Evolutionary conservation across 495 filamentous ascomycete species (phyloP).

Genomic region (Copromyces sp.): DNA sequence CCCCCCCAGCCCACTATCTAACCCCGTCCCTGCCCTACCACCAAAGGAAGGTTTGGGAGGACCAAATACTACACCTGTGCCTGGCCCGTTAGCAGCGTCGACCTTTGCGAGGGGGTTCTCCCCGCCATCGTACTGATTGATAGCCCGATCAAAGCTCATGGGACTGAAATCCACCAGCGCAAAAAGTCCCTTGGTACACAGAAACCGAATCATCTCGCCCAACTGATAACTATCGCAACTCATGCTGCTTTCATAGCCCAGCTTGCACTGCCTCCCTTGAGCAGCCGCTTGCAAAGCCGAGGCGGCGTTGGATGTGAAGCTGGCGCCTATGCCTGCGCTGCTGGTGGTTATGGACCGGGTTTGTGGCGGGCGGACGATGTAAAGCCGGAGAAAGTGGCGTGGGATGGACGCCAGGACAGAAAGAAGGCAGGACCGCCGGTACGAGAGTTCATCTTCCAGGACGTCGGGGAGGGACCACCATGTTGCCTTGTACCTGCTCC

Average conservation of each 20-base stretch:
- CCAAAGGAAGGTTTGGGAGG: background rate
- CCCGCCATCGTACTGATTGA: background rate
- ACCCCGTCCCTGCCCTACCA: background rate
- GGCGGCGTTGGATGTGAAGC: background rate
- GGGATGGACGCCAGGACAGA: constrained; percentile 69
- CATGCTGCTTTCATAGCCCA: constrained; percentile 62
- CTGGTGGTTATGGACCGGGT: background rate
- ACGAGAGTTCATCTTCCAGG: constrained; percentile 63
- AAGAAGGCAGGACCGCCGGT: constrained; percentile 58
- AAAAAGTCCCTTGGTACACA: constrained; percentile 44
- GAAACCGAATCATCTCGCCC: constrained; percentile 77
- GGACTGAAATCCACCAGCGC: constrained; percentile 38
- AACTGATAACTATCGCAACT: constrained; percentile 82
- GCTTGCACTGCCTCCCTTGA: constrained; percentile 51
- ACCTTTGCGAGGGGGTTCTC: background rate
- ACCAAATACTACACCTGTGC: background rate
- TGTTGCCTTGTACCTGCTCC: constrained; percentile 21
- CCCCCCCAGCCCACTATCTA: constrained; percentile 11
- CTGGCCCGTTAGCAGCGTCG: background rate
- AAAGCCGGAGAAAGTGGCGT: constrained; percentile 59
- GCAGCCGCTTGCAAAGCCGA: background rate
- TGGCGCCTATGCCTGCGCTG: background rate
- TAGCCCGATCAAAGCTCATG: constrained; percentile 14
- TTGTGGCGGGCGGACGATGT: constrained; percentile 40
- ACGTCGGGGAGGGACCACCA: constrained; percentile 70